Percentiles rank a stretch among this genome's conserved stretches.
phyloP scores from a whole-genome alignment of 192 early-diverging fungal genomes.

The Coemansia sp. region DNA sequence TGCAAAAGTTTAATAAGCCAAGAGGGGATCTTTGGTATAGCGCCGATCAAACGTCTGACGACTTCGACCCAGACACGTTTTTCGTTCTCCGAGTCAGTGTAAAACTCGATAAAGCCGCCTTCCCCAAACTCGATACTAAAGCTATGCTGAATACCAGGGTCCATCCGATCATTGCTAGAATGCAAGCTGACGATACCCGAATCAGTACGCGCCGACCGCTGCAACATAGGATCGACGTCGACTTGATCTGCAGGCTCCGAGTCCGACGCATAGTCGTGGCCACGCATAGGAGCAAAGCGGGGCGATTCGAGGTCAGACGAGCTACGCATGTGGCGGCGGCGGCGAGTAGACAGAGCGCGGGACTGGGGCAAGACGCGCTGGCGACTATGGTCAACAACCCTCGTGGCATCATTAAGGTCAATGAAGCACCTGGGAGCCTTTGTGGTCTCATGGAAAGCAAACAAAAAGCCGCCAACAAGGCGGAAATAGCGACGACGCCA shows the following conservation, averaged over 20 bases:
- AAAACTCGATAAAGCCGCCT: constrained; percentile 53
- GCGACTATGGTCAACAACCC: constrained; percentile 43
- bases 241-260: constrained; percentile 47
- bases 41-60: constrained; percentile 39
- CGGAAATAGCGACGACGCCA: constrained; percentile 60
- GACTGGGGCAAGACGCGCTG: background rate
- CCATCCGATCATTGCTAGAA: constrained; percentile 13
- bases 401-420: constrained; percentile 54
- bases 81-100: constrained; percentile 46
- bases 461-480: constrained; percentile 55
- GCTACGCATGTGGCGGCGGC: constrained; percentile 51
- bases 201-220: constrained; percentile 20
- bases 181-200: constrained; percentile 43
- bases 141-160: constrained; percentile 56
- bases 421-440: constrained; percentile 54
- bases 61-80: constrained; percentile 57
- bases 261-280: constrained; percentile 51
- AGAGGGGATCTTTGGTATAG: constrained; percentile 53
- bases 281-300: constrained; percentile 18
- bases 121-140: constrained; percentile 57
- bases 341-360: background rate
- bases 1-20: constrained; percentile 58
- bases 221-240: constrained; percentile 48
- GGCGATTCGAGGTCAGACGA: constrained; percentile 48
- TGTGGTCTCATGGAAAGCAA: constrained; percentile 59